phyloP scores from a whole-genome alignment of 768 basidiomycete species.

The Mycena belliarum region DNA sequence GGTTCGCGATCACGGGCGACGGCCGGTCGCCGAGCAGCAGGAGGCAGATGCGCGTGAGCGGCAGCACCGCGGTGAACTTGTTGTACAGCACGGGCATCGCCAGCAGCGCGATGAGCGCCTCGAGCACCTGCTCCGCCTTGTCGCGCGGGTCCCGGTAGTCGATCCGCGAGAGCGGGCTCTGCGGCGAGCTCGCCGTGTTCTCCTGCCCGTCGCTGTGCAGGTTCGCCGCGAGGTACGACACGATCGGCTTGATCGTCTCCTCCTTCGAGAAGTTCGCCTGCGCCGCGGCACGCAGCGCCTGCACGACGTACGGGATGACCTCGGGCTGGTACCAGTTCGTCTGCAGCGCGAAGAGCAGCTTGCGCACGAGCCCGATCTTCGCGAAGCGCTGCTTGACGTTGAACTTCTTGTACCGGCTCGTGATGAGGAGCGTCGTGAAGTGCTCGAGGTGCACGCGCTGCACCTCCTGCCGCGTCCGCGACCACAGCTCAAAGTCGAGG shows the following conservation, averaged over 20 bases:
- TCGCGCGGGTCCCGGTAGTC: constrained; percentile 50
- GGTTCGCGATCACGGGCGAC: constrained; percentile 53
- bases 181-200: constrained; percentile 44
- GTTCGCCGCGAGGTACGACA: constrained; percentile 84
- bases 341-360: constrained; percentile 80
- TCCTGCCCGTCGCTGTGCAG: constrained; percentile 40
- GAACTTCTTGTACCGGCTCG: constrained; percentile 75
- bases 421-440: constrained; percentile 70
- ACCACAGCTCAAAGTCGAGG: constrained; percentile 91
- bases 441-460: constrained; percentile 80
- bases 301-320: constrained; percentile 49
- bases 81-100: constrained; percentile 55
- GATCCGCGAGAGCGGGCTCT: constrained; percentile 56
- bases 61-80: constrained; percentile 74
- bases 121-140: constrained; percentile 70
- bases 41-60: constrained; percentile 75
- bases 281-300: constrained; percentile 61
- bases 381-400: constrained; percentile 73
- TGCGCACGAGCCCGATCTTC: constrained; percentile 71
- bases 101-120: constrained; percentile 62
- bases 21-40: constrained; percentile 82
- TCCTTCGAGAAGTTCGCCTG: constrained; percentile 71
- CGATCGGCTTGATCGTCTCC: constrained; percentile 79
- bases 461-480: constrained; percentile 67
- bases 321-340: constrained; percentile 72